Evolutionary conservation across 2,329 filamentous ascomycete species (phyloP).

Genomic region (Aspergillus arachidicola): DNA sequence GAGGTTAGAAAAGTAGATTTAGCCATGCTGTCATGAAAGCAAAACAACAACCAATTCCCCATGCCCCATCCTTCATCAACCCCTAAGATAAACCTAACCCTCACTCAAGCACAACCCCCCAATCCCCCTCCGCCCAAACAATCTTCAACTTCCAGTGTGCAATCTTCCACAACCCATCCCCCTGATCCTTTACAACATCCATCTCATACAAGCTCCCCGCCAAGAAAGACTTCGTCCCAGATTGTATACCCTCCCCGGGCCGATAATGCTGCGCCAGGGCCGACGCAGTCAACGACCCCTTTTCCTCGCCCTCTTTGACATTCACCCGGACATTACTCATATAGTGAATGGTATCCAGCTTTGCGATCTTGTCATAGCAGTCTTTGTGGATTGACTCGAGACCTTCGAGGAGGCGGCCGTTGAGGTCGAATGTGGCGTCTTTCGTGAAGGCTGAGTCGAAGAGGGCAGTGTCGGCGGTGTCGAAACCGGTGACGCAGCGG

Average conservation of each 20-base stretch:
- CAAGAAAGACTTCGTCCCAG: constrained; percentile 25
- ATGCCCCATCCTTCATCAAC: too few relatives aligned
- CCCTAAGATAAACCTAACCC: too few relatives aligned
- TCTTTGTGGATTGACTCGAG: constrained; percentile 21
- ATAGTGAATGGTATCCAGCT: constrained; percentile 33
- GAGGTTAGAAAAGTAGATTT: too few relatives aligned
- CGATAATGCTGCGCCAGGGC: constrained; percentile 26
- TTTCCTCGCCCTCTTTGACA: constrained; percentile 12
- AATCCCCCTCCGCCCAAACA: constrained; percentile 32
- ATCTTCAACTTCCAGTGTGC: constrained; percentile 32
- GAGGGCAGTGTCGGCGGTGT: constrained; percentile 30
- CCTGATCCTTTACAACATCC: constrained; percentile 32
- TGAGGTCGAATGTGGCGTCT: constrained; percentile 21
- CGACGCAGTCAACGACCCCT: constrained; percentile 19
- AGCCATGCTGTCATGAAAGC: too few relatives aligned
- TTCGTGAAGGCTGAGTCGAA: constrained; percentile 33
- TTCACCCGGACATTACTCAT: constrained; percentile 28
- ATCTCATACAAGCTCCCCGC: constrained; percentile 31
- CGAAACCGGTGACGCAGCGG: constrained; percentile 29
- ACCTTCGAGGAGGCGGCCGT: constrained; percentile 24
- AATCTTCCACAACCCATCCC: constrained; percentile 38
- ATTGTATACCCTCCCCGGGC: constrained; percentile 27
- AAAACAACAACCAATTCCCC: too few relatives aligned
- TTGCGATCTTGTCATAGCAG: constrained; percentile 23
- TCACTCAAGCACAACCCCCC: constrained; percentile 4